These are phyloP conservation scores for Peronospora farinosa DNA, from an alignment of 352 stramenopile species.

Conservation along the genomic window DNA sequence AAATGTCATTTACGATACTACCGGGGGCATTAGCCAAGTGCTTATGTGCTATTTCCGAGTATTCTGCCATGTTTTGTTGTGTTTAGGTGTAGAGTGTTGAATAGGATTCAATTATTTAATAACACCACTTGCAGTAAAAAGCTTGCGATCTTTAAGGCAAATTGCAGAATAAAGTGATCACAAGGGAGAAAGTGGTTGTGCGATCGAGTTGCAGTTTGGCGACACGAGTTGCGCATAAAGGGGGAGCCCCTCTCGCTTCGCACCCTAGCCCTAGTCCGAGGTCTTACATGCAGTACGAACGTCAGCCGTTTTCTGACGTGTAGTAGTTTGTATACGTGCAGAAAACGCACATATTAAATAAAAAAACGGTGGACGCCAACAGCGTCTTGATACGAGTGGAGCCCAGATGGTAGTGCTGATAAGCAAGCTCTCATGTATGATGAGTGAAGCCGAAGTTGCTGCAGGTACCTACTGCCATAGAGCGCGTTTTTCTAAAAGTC, in stretches of 20 bases:
- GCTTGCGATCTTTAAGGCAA: conserved; percentile 38
- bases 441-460: not conserved
- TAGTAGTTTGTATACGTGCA: conserved; percentile 15
- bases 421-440: not conserved
- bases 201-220: conserved; percentile 14
- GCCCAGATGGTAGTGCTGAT: conserved; percentile 5
- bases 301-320: conserved; percentile 17
- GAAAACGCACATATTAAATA: conserved; percentile 2
- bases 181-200: conserved; percentile 25
- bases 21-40: conserved; percentile 28
- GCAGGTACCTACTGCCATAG: conserved; percentile 5
- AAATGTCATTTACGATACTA: conserved; percentile 24
- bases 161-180: conserved; percentile 38
- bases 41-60: conserved; percentile 31
- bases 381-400: conserved; percentile 3
- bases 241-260: conserved; percentile 17
- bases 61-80: conserved; percentile 26
- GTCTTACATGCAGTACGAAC: conserved; percentile 16
- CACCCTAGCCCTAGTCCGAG: conserved; percentile 16
- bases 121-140: not conserved
- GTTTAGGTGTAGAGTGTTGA: conserved; percentile 4
- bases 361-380: conserved; percentile 10
- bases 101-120: conserved; percentile 5
- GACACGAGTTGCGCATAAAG: conserved; percentile 9
- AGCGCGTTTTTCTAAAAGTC: conserved; percentile 11